These are phyloP conservation scores for Paralagenidium karlingii DNA, from an alignment of 352 stramenopile species.

Conservation along the genomic window DNA sequence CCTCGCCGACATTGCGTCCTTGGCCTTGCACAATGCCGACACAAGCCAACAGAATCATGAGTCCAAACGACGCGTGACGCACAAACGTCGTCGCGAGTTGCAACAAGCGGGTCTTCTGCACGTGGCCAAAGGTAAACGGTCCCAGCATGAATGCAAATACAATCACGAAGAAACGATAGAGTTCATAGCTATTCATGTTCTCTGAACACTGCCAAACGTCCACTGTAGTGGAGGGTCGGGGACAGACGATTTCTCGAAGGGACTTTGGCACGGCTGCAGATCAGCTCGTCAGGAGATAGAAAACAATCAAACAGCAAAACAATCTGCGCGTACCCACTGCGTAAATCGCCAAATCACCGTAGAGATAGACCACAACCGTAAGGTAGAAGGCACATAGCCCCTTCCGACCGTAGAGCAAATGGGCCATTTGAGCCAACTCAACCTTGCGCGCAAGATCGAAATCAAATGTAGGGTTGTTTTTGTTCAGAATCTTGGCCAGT, in stretches of 20 bases:
- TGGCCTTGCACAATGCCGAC: conserved; percentile 55
- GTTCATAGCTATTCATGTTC: conserved; percentile 53
- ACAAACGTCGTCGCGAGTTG: conserved; percentile 75
- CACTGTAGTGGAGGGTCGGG: conserved; percentile 25
- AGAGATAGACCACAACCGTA: conserved; percentile 73
- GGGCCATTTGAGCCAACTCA: conserved; percentile 75
- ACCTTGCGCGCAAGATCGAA: too few species aligned
- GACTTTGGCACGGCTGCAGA: conserved; percentile 75
- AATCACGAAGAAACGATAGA: conserved; percentile 76
- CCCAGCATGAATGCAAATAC: conserved; percentile 59
- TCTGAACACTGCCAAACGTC: conserved; percentile 59
- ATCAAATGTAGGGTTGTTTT: conserved; percentile 11
- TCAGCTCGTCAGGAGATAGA: background rate
- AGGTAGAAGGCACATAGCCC: conserved; percentile 69
- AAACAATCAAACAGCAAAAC: background rate
- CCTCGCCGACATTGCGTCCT: conserved; percentile 41
- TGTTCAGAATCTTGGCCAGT: conserved; percentile 30
- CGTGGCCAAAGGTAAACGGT: conserved; percentile 66
- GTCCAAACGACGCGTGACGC: conserved; percentile 65
- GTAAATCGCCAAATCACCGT: conserved; percentile 81
- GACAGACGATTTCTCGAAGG: conserved; percentile 73
- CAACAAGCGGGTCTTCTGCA: conserved; percentile 72
- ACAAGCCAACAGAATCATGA: conserved; percentile 72
- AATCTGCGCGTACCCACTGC: conserved; percentile 50
- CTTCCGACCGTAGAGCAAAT: conserved; percentile 52